A percentile compares a stretch with the other conserved stretches of the same genome.
These are phyloP conservation scores for Triangularia verruculosa DNA, from an alignment of 2,329 filamentous ascomycete species.

Conservation along the genomic window DNA sequence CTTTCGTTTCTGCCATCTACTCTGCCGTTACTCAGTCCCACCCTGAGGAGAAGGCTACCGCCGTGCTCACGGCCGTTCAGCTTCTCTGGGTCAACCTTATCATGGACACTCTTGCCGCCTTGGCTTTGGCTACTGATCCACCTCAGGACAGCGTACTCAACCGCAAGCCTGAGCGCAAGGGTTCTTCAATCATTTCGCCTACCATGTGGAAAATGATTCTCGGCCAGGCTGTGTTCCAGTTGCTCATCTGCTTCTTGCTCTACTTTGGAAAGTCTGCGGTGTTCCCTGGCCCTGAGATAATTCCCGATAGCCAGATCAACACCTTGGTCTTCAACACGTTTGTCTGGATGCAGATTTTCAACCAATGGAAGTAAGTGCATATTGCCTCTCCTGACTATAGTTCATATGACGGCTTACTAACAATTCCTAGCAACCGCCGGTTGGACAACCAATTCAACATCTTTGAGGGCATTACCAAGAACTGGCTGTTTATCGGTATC, in stretches of 20 bases:
- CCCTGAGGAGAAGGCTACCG: constrained; percentile 41
- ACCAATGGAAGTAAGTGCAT: constrained; percentile 80
- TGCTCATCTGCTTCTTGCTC: constrained; percentile 74
- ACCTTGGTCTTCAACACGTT: constrained; percentile 97
- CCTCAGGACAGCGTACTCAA: constrained; percentile 77
- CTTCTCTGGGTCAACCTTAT: constrained; percentile 96
- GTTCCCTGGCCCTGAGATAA: constrained; percentile 36
- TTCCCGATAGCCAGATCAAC: constrained; percentile 50
- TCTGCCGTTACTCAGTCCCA: neutral
- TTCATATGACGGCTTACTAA: constrained; percentile 15
- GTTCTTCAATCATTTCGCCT: constrained; percentile 67
- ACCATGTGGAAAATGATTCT: constrained; percentile 99
- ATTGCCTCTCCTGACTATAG: too few relatives aligned
- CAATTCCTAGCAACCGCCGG: constrained; percentile 68
- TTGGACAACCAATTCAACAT: constrained; percentile 95
- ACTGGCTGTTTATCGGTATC: constrained; percentile 87
- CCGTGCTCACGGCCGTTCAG: constrained; percentile 84
- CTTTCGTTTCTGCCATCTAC: constrained; percentile 77
- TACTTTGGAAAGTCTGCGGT: constrained; percentile 53
- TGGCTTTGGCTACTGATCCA: constrained; percentile 88
- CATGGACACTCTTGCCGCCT: constrained; percentile 91
- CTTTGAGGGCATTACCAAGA: constrained; percentile 80
- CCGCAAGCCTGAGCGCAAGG: constrained; percentile 64
- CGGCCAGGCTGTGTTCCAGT: constrained; percentile 86
- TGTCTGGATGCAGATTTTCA: constrained; percentile 99